Conservation (phyloP, 2,329 filamentous ascomycete species). For the Pseudogymnoascus sp. region DNA sequence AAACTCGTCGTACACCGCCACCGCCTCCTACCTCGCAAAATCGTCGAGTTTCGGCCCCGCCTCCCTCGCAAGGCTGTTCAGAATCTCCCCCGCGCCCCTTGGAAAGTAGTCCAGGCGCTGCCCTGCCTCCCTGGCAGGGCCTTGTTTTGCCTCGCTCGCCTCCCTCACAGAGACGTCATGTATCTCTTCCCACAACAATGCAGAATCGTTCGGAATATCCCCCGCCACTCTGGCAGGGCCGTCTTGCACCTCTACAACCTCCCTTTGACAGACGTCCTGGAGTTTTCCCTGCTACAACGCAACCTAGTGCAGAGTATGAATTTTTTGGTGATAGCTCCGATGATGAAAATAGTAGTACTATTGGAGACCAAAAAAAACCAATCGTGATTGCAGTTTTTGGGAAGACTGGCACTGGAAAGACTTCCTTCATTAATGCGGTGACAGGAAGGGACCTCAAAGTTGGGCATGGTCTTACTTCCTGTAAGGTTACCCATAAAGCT, state of each 20-base stretch:
- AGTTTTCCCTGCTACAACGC: neutral
- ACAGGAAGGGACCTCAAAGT: slow-evolving; percentile 20
- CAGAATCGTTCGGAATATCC: neutral
- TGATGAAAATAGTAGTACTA: slow-evolving; percentile 11
- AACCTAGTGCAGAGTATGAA: neutral
- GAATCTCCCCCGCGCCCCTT: neutral
- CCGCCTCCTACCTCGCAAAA: neutral
- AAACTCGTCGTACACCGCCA: neutral
- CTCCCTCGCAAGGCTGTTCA: neutral
- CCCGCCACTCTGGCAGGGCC: neutral
- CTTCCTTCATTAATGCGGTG: slow-evolving; percentile 27
- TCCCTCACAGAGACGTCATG: neutral
- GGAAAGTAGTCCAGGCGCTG: too few relatives aligned
- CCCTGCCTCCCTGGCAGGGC: neutral
- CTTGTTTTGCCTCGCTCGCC: neutral
- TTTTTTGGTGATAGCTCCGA: neutral
- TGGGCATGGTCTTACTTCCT: slow-evolving; percentile 26
- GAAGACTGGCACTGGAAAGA: slow-evolving; percentile 34
- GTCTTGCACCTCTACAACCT: neutral
- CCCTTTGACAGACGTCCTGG: neutral
- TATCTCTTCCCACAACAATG: neutral
- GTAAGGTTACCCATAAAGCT: slow-evolving; percentile 15
- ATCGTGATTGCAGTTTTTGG: slow-evolving; percentile 32
- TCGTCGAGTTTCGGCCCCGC: neutral
- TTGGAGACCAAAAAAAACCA: slow-evolving; percentile 17